These are phyloP conservation scores for Isochrysis galbana DNA, from an alignment of 78 protist species.

Conservation along the genomic window DNA sequence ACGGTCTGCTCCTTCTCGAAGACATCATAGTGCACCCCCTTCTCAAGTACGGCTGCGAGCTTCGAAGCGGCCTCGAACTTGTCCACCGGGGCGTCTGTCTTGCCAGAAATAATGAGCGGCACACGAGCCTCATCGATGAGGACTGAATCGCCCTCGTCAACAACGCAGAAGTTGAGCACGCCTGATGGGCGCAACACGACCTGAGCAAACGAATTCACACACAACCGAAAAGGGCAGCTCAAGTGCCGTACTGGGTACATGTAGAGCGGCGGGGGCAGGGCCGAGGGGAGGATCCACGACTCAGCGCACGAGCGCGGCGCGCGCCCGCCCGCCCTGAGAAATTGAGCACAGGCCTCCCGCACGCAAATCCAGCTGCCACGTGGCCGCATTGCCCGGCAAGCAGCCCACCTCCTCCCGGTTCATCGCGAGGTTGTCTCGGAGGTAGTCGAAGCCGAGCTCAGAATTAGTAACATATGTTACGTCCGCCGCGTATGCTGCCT, in stretches of 20 bases:
- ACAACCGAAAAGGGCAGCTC: too few relatives aligned
- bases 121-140: conserved; percentile 59
- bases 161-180: conserved; percentile 47
- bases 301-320: too few relatives aligned
- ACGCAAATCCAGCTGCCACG: too few relatives aligned
- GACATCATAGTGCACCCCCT: conserved; percentile 16
- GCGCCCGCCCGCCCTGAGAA: not conserved
- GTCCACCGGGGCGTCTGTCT: not conserved
- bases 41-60: conserved; percentile 14
- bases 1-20: conserved; percentile 42
- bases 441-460: conserved; percentile 60
- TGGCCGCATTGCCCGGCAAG: too few relatives aligned
- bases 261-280: too few relatives aligned
- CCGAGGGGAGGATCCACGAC: too few relatives aligned
- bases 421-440: conserved; percentile 60
- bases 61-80: conserved; percentile 18
- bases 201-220: not conserved
- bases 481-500: conserved; percentile 32
- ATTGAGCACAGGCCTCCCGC: too few relatives aligned
- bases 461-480: conserved; percentile 41
- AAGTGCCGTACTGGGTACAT: too few relatives aligned
- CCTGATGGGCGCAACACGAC: not conserved
- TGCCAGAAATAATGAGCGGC: conserved; percentile 54
- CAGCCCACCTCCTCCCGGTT: too few relatives aligned
- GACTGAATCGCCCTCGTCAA: conserved; percentile 57